Evolutionary conservation across 352 stramenopile genomes (phyloP), one percentile per base, ranked within the genome.

Genomic region (Globisporangium iwayamae): DNA sequence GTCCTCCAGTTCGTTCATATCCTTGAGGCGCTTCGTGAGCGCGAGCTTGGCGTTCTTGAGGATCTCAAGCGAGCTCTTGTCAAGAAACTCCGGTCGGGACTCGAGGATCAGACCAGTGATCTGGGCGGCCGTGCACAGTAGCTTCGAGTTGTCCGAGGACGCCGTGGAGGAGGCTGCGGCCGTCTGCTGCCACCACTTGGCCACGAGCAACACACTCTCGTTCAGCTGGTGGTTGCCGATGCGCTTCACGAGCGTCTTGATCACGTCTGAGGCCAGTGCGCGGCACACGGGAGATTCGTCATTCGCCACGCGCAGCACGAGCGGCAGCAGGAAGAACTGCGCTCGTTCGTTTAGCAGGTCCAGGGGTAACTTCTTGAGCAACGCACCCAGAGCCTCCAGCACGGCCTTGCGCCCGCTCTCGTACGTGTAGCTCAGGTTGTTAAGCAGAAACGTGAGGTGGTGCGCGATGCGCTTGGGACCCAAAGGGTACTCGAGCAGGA

Each of bases 231-330:
- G 91, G 69, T 91, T 96, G 52, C 89, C 89, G 39, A 98, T 79
- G 54, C 96, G 89, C 62, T 83, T 81, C 38, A 98, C 68, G 3
- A 98, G 79, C 28, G 81, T 84, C 47, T 69, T 83, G 41, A 99
- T 90, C 45, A 79, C 84, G 39, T 89, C 76, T 6, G 83, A 72
- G 8, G 96, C 82, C 4, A 93, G 76, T 50, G 92, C 73, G 53
- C 94, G 90, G 66, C 96, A 99, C 58, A 78, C 79, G 1, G 85
- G 83, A 3, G 91, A 87, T 36, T 98, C 92, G 62, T 99, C 97
- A 68, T 99, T 99, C 0, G 94, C 91, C 30, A 99, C 68, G 55
- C 97, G 96, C 38, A 99, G 74, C 54, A 99, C 95, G n/a, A 98
- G 78, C 39, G 96, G 96, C 54, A 99, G 70, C 60, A 99, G 91